Evolutionary conservation across 768 basidiomycete species (phyloP), one percentile per base, ranked within the genome.

Genomic region (Russula virescens): DNA sequence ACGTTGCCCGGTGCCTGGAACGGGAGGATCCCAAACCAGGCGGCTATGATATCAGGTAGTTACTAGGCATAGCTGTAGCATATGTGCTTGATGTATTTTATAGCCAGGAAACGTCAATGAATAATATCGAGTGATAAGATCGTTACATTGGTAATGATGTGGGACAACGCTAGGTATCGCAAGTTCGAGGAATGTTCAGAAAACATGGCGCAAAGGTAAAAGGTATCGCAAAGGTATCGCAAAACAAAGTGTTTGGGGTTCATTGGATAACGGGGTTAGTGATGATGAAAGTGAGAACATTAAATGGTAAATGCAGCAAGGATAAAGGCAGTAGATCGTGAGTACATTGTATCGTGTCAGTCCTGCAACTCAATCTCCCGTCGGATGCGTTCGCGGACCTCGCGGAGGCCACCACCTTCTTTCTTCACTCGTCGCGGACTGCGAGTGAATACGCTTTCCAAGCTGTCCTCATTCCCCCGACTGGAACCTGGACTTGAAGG

Each of bases 361-460:
- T 89, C 88, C 56, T 84, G 78, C 66, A 86, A 72, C 74, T 91
- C 89, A 68, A 92, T 75, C 75, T 92, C 91, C 66, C 80, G 78
- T 68, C 89, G 80, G 70, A 93, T 89, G 69, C 89, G 86, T 73
- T 93, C 91, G 61, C 90, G 77, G 35, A 92, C 90, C 71, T 89
- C 83, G 43, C 91, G 80, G 67, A 93, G 76, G 0, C 90, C 89
- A 35, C 89, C 87, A 6, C 76, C 80, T 69, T 91, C 88, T 28
- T 78, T 79, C 70, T 84, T 87, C 40, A 93, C 85, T 63, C 82
- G 76, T 60, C 81, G 82, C 8, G 91, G 91, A 72, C 90, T 92
- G 51, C 89, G 79, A 28, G 78, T 83, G 18, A 84, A 72, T 21
- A 91, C 68, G 71, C 85, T 84, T 61, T 80, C 74, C 23, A 80